Base-by-base conservation (phyloP, 345 rosid species). In the Bruguiera parviflora region DNA sequence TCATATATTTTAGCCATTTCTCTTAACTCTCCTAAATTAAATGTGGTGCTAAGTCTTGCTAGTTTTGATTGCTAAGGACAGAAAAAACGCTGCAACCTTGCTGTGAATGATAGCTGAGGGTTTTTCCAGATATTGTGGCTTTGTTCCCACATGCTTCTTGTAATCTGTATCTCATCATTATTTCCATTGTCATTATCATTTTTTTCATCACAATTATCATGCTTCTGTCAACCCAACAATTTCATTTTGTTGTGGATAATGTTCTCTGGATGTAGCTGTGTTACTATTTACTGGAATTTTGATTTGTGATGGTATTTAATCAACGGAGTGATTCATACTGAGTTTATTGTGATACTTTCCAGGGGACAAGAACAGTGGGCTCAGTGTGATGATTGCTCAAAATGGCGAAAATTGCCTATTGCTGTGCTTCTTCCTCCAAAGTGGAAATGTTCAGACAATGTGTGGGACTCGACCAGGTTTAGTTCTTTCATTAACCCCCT, bases 301-400 rank as follows among this genome's bases (percentile, higher is more conserved):
- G 49, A 43, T 43, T 43, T 43, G 5, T 13, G 18, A 43, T 43
- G 49, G 49, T 43, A 43, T 43, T 43, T 43, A 43, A 43, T 15
- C 1, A 0, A 43, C 3, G 16, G 3, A 13, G 49, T 22, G 59
- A 21, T 56, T 56, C 25, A n/a, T 25, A 55, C 63, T 72, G 58
- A 71, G 68, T 69, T 64, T 47, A 13, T 46, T 58, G 61, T 46
- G 29, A 47, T 39, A 68, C 32, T 57, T 19, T 62, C 15, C 84
- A 93, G 97, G 76, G 85, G 69, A 61, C 86, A 80, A 51, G 96
- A 86, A 43, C 92, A 86, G 80, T 93, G 98, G 96, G 93, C 86
- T 47, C 87, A 84, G 61, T 92, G 98, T 66, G 98, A 92, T 66
- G 83, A 85, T 71, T 92, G 98, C 84, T 84, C 73, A 46, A 92